Evolutionary conservation across 1,139 yeast genomes (phyloP).

Genomic region (Geotrichum cucujoidarum): DNA sequence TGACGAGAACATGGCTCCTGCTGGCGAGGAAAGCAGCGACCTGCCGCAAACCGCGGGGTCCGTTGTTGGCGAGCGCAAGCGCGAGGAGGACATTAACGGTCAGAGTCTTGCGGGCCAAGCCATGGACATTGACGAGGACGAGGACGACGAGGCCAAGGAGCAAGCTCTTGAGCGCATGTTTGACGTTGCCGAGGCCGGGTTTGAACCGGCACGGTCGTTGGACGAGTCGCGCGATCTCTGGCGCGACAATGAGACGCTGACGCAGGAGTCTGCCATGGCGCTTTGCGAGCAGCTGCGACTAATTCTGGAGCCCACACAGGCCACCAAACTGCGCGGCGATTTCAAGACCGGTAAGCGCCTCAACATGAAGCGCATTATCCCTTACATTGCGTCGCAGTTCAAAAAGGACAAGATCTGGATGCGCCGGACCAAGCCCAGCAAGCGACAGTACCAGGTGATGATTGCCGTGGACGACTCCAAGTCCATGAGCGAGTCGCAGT

Average conservation of each 20-base stretch:
- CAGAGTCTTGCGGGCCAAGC: slow-evolving; percentile 25
- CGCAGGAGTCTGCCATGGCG: slow-evolving; percentile 81
- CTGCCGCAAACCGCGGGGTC: slow-evolving; percentile 21
- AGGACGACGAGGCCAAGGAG: slow-evolving; percentile 25
- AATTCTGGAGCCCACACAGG: slow-evolving; percentile 90
- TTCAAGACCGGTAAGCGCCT: slow-evolving; percentile 95
- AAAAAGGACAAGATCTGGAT: slow-evolving; percentile 98
- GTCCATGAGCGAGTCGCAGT: slow-evolving; percentile 91
- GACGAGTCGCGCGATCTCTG: slow-evolving; percentile 74
- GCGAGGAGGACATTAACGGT: slow-evolving; percentile 20
- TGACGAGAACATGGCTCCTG: slow-evolving; percentile 23
- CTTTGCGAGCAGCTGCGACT: slow-evolving; percentile 89
- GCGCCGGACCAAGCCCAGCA: slow-evolving; percentile 94
- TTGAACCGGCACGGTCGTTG: slow-evolving; percentile 48
- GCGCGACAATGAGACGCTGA: slow-evolving; percentile 75
- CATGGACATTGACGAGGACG: slow-evolving; percentile 30
- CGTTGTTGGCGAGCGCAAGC: slow-evolving; percentile 25
- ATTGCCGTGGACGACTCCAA: slow-evolving; percentile 96
- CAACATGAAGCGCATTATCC: slow-evolving; percentile 95
- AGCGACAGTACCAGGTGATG: slow-evolving; percentile 96
- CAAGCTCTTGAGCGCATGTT: slow-evolving; percentile 30
- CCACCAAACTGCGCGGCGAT: slow-evolving; percentile 91
- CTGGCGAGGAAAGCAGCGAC: slow-evolving; percentile 20
- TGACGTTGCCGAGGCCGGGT: slow-evolving; percentile 39
- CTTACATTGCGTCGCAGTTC: slow-evolving; percentile 96